Conservation (phyloP, 306 rosid species). For the Quercus mongolica region DNA sequence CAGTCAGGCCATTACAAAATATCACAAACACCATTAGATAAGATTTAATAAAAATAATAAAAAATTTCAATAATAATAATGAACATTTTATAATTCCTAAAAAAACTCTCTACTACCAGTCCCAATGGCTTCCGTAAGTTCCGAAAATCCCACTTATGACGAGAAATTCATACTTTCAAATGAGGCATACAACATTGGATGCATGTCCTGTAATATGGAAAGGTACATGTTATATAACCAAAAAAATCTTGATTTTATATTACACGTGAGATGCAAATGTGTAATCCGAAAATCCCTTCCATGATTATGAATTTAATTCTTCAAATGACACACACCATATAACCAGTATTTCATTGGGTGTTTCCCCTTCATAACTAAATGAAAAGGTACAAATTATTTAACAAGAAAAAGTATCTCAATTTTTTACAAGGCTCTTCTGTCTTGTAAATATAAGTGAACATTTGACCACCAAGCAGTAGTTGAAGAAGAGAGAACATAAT, state of each 20-base stretch:
- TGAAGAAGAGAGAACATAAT: background rate
- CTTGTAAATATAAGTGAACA: background rate
- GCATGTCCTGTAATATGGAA: too few relatives aligned
- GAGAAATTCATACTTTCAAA: too few relatives aligned
- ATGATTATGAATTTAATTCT: background rate
- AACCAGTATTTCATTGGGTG: background rate
- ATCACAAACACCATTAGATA: background rate
- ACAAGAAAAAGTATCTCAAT: background rate
- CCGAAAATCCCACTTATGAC: background rate
- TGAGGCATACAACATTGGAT: too few relatives aligned
- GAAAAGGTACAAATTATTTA: background rate
- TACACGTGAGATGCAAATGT: too few relatives aligned
- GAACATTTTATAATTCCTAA: background rate
- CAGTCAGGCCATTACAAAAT: background rate
- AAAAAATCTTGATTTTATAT: too few relatives aligned
- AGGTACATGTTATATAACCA: too few relatives aligned
- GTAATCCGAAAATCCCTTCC: background rate
- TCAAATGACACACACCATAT: background rate
- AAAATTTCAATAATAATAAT: background rate
- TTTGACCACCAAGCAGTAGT: constrained; percentile 3
- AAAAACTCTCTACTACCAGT: background rate
- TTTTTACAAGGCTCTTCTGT: background rate
- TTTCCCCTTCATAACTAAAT: background rate
- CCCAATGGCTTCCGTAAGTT: background rate
- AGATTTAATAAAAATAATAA: background rate